Conservation (phyloP, 1,139 yeast species). For the Magnusiomyces paraingens region DNA sequence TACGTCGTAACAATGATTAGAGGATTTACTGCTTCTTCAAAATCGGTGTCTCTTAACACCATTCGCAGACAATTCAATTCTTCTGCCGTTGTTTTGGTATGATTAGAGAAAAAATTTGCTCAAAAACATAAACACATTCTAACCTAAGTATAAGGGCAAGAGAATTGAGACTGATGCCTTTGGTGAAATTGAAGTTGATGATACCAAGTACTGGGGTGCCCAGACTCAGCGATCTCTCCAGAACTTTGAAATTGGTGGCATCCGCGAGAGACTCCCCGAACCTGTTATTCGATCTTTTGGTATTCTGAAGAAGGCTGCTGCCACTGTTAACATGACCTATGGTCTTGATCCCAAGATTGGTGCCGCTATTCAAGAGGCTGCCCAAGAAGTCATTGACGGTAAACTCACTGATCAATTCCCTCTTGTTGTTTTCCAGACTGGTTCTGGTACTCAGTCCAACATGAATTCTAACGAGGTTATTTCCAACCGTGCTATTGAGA, state of each 20-base stretch:
- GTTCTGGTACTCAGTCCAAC: conserved; percentile 97
- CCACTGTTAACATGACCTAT: conserved; percentile 75
- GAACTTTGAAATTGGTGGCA: conserved; percentile 94
- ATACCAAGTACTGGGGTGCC: conserved; percentile 91
- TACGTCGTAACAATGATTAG: background rate
- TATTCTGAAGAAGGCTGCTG: conserved; percentile 88
- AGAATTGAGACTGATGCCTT: conserved; percentile 93
- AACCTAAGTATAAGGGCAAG: conserved; percentile 21
- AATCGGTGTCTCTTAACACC: background rate
- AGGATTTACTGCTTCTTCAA: background rate
- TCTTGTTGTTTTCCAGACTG: conserved; percentile 96
- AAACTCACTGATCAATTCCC: conserved; percentile 93
- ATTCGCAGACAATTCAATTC: background rate
- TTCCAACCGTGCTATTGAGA: conserved; percentile 94
- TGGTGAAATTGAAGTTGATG: conserved; percentile 88
- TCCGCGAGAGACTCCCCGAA: conserved; percentile 82
- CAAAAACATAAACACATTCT: no score
- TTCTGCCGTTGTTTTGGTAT: conserved; percentile 1
- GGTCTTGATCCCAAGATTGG: conserved; percentile 86
- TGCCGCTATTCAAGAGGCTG: conserved; percentile 83
- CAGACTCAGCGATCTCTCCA: conserved; percentile 86
- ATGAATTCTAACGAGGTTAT: conserved; percentile 99
- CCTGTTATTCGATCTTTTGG: conserved; percentile 93
- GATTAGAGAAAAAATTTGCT: background rate
- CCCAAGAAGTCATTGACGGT: conserved; percentile 90